Percentiles rank a stretch among this genome's conserved stretches.
phyloP scores from a whole-genome alignment of 1,284 basidiomycete species.

The Nidula niveotomentosa region DNA sequence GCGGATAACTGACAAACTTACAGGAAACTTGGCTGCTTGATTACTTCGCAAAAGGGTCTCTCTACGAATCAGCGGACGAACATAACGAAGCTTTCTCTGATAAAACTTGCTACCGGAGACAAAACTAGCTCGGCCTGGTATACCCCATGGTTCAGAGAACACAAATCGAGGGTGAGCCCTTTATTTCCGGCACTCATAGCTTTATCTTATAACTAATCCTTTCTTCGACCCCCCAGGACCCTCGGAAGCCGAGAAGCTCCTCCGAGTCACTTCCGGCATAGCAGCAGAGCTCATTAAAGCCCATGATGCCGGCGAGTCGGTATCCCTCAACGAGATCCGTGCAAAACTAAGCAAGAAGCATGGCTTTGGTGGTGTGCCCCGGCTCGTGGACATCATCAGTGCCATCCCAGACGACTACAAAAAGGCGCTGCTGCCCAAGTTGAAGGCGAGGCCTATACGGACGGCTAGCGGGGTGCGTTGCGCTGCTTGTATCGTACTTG shows the following conservation, averaged over 20 bases:
- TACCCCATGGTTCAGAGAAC: not conserved
- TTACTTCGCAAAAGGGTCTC: too few species aligned
- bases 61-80: too few species aligned
- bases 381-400: slow-evolving; percentile 97
- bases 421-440: slow-evolving; percentile 85
- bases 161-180: not conserved
- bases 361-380: slow-evolving; percentile 83
- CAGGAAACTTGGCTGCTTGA: too few species aligned
- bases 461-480: slow-evolving; percentile 91
- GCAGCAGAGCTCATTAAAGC: slow-evolving; percentile 93
- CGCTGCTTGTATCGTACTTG: slow-evolving; percentile 6
- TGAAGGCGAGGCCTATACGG: slow-evolving; percentile 93
- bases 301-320: slow-evolving; percentile 73
- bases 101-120: too few species aligned
- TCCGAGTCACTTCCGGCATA: slow-evolving; percentile 93
- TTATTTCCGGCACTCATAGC: not conserved
- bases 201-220: not conserved
- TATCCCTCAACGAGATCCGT: slow-evolving; percentile 89
- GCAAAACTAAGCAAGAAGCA: slow-evolving; percentile 90
- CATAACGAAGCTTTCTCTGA: too few species aligned
- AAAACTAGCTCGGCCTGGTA: too few species aligned
- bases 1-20: too few species aligned
- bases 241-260: slow-evolving; percentile 87
- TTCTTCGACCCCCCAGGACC: slow-evolving; percentile 44
- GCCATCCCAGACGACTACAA: slow-evolving; percentile 98